Percentiles rank a stretch among this genome's conserved stretches.
Evolutionary conservation across 805 yeast species (phyloP).

Genomic region (Barnettozyma botsteinii): DNA sequence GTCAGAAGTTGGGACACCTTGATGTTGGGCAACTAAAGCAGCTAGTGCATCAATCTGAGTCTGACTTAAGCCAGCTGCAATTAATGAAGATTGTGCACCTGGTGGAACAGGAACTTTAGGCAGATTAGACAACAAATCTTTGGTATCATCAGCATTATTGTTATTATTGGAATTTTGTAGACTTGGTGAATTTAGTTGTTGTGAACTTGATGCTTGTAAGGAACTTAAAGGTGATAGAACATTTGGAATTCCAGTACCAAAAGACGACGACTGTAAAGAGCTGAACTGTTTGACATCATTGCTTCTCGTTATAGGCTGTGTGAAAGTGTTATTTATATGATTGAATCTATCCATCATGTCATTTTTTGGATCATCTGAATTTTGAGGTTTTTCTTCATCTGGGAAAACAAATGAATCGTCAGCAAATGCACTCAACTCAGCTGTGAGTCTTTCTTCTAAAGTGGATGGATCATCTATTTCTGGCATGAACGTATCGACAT

Average conservation of each 20-base stretch:
- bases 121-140: conserved; percentile 34
- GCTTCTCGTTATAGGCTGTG: not conserved
- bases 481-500: conserved; percentile 71
- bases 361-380: conserved; percentile 10
- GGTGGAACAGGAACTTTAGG: conserved; percentile 68
- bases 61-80: conserved; percentile 59
- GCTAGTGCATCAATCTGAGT: conserved; percentile 71
- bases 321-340: conserved; percentile 6
- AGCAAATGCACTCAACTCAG: conserved; percentile 76
- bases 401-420: conserved; percentile 77
- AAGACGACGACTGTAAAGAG: conserved; percentile 10
- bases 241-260: conserved; percentile 9
- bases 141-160: conserved; percentile 17
- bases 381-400: conserved; percentile 64
- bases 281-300: conserved; percentile 10
- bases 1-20: conserved; percentile 22
- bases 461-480: conserved; percentile 37
- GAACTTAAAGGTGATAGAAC: conserved; percentile 12
- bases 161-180: conserved; percentile 14
- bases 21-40: conserved; percentile 69
- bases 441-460: conserved; percentile 48
- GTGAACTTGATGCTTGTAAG: conserved; percentile 6
- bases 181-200: conserved; percentile 1
- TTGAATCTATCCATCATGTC: conserved; percentile 12
- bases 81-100: conserved; percentile 60